Conservation (phyloP, 1,284 basidiomycete species). For the Malassezia yamatoensis region DNA sequence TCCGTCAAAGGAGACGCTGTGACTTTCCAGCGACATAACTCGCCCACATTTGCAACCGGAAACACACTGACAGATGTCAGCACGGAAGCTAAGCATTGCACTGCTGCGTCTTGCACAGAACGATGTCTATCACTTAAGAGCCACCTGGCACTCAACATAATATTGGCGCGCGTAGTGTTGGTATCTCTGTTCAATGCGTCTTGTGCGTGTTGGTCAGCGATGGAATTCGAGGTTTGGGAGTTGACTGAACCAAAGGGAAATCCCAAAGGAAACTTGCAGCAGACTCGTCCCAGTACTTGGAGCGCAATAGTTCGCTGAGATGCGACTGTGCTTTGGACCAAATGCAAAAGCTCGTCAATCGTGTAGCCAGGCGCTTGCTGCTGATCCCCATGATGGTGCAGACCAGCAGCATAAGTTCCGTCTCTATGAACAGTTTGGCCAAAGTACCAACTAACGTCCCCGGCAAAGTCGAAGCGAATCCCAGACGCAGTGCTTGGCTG, state of each 20-base stretch:
- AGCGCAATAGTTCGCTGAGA: slow-evolving; percentile 76
- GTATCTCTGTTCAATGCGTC: neutral
- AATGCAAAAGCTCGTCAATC: slow-evolving; percentile 70
- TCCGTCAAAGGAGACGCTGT: slow-evolving; percentile 16
- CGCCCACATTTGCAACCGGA: neutral
- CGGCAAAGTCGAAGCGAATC: slow-evolving; percentile 36
- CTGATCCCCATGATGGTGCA: slow-evolving; percentile 71
- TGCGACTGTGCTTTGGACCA: slow-evolving; percentile 69
- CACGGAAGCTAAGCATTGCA: slow-evolving; percentile 20
- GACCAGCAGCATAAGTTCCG: slow-evolving; percentile 51
- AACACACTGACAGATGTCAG: slow-evolving; percentile 16
- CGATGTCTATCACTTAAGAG: slow-evolving; percentile 31
- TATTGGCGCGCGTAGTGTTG: slow-evolving; percentile 7
- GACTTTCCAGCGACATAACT: neutral
- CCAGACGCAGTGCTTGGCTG: too few species aligned
- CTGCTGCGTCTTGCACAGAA: slow-evolving; percentile 29
- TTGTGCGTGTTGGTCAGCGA: neutral
- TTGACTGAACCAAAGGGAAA: neutral
- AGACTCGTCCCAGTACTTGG: slow-evolving; percentile 60
- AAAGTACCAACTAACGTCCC: slow-evolving; percentile 16
- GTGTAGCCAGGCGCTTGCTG: slow-evolving; percentile 80
- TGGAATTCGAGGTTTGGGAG: neutral
- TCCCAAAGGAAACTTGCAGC: slow-evolving; percentile 14
- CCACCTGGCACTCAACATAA: slow-evolving; percentile 26
- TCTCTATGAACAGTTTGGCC: slow-evolving; percentile 9